These are phyloP conservation scores for Lachnellula subtilissima DNA, from an alignment of 2,329 filamentous ascomycete species.

Conservation along the genomic window DNA sequence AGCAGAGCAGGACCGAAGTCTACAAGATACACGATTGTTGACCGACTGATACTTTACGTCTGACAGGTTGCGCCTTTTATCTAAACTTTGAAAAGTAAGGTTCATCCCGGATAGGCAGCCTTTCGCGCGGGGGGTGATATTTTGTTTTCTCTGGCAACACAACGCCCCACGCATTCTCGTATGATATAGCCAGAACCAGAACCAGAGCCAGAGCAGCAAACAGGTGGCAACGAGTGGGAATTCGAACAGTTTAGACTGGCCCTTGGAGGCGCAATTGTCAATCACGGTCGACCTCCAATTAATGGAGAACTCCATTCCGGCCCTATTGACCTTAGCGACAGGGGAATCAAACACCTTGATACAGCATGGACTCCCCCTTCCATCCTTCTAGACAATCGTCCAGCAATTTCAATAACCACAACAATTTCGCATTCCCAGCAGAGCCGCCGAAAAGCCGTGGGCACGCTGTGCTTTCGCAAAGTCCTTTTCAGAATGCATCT, in stretches of 20 bases:
- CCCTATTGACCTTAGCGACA: no score
- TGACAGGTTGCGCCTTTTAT: no score
- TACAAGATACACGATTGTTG: no score
- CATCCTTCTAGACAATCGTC: neutral
- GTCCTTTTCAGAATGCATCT: constrained; percentile 8
- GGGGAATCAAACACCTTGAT: no score
- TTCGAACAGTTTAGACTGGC: neutral
- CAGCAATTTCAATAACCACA: neutral
- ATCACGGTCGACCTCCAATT: no score
- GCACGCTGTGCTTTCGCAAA: constrained; percentile 3
- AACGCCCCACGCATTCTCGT: neutral
- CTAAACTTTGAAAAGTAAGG: no score
- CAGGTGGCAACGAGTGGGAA: neutral
- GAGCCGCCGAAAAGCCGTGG: constrained; percentile 1
- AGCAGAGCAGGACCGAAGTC: no score
- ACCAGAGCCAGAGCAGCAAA: neutral
- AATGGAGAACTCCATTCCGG: no score
- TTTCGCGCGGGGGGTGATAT: no score
- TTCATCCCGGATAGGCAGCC: no score
- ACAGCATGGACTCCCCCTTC: neutral
- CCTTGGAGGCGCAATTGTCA: neutral
- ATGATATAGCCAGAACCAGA: neutral
- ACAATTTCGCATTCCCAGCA: neutral
- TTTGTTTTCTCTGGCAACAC: no score
- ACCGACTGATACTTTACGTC: no score